phyloP scores from a whole-genome alignment of 371 early-diverging fungal species.

The Mortierella sp. region DNA sequence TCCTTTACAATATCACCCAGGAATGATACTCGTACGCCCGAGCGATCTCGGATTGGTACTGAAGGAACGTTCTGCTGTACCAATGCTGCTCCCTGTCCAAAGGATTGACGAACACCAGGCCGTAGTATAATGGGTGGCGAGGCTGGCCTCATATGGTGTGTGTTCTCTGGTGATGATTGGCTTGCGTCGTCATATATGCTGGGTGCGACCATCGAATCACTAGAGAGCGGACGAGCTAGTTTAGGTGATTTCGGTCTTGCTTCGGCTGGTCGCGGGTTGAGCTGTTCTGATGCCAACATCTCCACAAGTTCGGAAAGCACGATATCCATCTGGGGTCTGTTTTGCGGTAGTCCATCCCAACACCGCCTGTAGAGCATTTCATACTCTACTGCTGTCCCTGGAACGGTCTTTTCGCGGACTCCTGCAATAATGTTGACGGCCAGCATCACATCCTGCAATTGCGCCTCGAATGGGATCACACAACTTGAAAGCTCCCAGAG shows the following conservation, averaged over 20 bases:
- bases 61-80: conserved; percentile 27
- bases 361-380: conserved; percentile 54
- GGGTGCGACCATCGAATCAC: conserved; percentile 51
- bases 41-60: conserved; percentile 41
- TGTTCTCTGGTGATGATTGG: conserved; percentile 37
- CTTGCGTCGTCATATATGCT: conserved; percentile 24
- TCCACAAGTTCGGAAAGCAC: conserved; percentile 50
- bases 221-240: conserved; percentile 42
- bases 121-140: conserved; percentile 25
- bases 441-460: conserved; percentile 53
- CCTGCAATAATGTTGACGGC: conserved; percentile 53
- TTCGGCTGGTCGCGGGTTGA: conserved; percentile 43
- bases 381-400: conserved; percentile 54
- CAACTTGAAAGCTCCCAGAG: conserved; percentile 63
- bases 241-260: conserved; percentile 35
- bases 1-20: conserved; percentile 28
- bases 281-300: conserved; percentile 41
- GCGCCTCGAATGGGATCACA: conserved; percentile 48
- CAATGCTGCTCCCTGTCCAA: conserved; percentile 34
- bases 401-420: conserved; percentile 51
- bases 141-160: conserved; percentile 19
- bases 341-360: conserved; percentile 53
- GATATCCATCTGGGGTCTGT: conserved; percentile 50
- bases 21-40: conserved; percentile 36
- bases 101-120: conserved; percentile 34